A percentile compares a stretch with the other conserved stretches of the same genome.
Conservation (phyloP, 2,329 filamentous ascomycete genomes). For the Fusarium anguioides region DNA sequence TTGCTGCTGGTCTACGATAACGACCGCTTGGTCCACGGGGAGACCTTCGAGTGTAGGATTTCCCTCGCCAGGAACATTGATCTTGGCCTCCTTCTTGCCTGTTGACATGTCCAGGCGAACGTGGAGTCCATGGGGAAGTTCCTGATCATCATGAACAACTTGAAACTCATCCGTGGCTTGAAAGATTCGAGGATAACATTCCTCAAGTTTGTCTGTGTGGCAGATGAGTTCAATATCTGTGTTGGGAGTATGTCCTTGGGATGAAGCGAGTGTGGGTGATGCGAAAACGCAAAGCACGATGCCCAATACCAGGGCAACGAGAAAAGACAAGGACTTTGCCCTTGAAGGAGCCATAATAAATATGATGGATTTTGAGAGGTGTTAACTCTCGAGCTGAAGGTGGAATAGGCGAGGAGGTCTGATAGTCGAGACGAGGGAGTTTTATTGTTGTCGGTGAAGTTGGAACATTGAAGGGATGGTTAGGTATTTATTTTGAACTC, state of each 20-base stretch:
- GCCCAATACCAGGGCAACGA: slow-evolving; percentile 43
- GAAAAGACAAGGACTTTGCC: slow-evolving; percentile 31
- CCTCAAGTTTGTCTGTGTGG: slow-evolving; percentile 66
- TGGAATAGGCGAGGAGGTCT: background rate
- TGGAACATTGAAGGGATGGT: slow-evolving; percentile 16
- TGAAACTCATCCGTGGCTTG: slow-evolving; percentile 74
- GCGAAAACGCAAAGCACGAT: slow-evolving; percentile 45
- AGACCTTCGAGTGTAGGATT: slow-evolving; percentile 61
- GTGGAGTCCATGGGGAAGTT: slow-evolving; percentile 73
- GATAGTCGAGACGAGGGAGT: slow-evolving; percentile 6
- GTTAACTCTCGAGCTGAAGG: background rate
- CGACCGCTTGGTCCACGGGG: slow-evolving; percentile 62
- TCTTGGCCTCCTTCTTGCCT: slow-evolving; percentile 72
- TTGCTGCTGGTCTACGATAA: slow-evolving; percentile 64
- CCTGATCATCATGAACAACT: slow-evolving; percentile 70
- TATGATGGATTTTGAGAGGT: background rate
- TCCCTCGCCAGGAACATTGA: slow-evolving; percentile 68
- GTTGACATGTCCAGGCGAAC: slow-evolving; percentile 73
- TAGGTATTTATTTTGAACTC: background rate
- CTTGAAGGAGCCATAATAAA: slow-evolving; percentile 43
- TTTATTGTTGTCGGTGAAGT: background rate
- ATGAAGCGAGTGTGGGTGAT: slow-evolving; percentile 40
- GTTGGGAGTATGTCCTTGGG: slow-evolving; percentile 48
- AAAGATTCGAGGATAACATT: slow-evolving; percentile 75
- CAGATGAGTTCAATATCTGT: slow-evolving; percentile 70